These are phyloP conservation scores for Sechiopsis laciniata DNA, from an alignment of 306 rosid species.

Conservation along the genomic window DNA sequence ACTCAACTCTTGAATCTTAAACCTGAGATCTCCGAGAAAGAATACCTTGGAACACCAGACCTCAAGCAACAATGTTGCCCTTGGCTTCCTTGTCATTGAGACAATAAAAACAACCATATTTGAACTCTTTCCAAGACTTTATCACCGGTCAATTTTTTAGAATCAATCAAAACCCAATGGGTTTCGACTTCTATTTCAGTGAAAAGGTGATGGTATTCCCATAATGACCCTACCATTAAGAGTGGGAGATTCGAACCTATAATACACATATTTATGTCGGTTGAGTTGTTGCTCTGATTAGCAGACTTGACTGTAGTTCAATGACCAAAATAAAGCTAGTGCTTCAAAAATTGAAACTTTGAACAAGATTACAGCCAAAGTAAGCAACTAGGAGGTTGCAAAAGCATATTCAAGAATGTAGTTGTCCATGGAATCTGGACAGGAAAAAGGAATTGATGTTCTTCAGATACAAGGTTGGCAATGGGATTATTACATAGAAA, in stretches of 20 bases:
- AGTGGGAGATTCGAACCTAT: no score
- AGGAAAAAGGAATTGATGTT: neutral
- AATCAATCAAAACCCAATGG: neutral
- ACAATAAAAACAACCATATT: neutral
- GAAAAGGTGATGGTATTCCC: neutral
- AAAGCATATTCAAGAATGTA: neutral
- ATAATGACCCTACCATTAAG: neutral
- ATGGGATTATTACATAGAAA: neutral
- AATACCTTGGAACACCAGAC: no score
- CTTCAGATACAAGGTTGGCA: neutral
- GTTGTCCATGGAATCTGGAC: conserved; percentile 14
- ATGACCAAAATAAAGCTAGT: neutral
- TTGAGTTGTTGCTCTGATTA: no score
- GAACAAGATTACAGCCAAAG: neutral
- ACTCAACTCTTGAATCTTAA: no score
- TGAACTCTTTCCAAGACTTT: neutral
- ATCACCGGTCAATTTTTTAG: neutral
- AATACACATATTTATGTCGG: no score
- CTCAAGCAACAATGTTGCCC: no score
- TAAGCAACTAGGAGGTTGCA: conserved; percentile 12
- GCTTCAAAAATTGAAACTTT: neutral
- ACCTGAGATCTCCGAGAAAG: no score
- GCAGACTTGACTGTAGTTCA: neutral
- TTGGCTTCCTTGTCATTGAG: neutral
- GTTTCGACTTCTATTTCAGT: neutral